Evolutionary conservation across 2,329 filamentous ascomycete genomes (phyloP).

Genomic region (Nigrospora sphaerica): DNA sequence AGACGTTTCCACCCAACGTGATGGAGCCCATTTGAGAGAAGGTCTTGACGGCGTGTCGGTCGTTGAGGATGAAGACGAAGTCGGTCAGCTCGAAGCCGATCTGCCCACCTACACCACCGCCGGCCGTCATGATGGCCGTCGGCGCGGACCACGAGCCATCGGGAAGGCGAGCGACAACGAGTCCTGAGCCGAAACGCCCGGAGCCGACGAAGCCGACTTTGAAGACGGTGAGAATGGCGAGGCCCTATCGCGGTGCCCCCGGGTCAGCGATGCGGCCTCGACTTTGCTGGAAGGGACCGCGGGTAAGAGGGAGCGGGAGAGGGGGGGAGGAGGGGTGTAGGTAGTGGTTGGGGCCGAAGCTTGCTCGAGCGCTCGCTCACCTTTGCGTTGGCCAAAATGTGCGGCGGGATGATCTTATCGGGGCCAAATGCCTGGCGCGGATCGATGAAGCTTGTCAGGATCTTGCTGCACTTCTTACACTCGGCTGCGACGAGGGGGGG

Average conservation of each 20-base stretch:
- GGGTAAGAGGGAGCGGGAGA: too few relatives aligned
- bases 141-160: constrained; percentile 78
- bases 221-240: constrained; percentile 79
- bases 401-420: constrained; percentile 93
- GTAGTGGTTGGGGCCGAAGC: too few relatives aligned
- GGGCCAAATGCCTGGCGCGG: constrained; percentile 89
- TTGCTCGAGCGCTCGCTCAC: constrained; percentile 31
- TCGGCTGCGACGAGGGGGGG: constrained; percentile 57
- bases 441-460: constrained; percentile 89
- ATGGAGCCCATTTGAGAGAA: constrained; percentile 90
- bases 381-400: constrained; percentile 86
- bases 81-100: constrained; percentile 85
- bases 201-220: constrained; percentile 84
- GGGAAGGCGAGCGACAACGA: constrained; percentile 72
- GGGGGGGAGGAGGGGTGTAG: too few relatives aligned
- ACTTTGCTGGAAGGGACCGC: too few relatives aligned
- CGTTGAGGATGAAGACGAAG: constrained; percentile 98
- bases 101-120: constrained; percentile 78
- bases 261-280: neutral
- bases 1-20: constrained; percentile 93
- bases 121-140: constrained; percentile 72
- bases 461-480: constrained; percentile 95
- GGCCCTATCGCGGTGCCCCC: constrained; percentile 41
- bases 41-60: constrained; percentile 78
- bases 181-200: constrained; percentile 72